Base-by-base conservation (phyloP, 2,329 filamentous ascomycete genomes). In the Fusarium staphyleae region DNA sequence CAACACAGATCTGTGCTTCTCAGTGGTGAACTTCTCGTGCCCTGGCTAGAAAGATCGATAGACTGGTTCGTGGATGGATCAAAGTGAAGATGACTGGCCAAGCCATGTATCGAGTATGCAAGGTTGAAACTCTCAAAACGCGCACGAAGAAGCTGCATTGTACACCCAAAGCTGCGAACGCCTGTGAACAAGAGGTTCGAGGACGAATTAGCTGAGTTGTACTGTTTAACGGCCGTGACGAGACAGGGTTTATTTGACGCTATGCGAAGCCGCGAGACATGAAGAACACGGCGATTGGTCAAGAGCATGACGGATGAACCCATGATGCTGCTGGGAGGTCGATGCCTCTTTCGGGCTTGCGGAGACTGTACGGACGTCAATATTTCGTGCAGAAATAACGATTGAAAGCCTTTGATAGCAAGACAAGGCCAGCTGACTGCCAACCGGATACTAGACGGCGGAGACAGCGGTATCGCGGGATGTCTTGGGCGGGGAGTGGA, bases 381-480 rank as follows among this genome's bases (percentile, higher is more conserved):
- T 50, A 33, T 18, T 9, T 10, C 32, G 3, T 16, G 14, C 8
- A 16, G 3, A 34, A 34, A 24, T 5, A 24, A 24, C 9, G 22
- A 24, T 8, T 7, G 22, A 26, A 13, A 35, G 22, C 28, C 16
- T 29, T 26, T 39, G 22, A 42, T 26, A 39, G 15, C 15, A 22
- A 48, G 16, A 13, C 14, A 55, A 36, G 14, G 15, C 44, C 37
- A 44, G 47, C 14, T 37, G 12, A 14, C 19, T 22, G 33, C 43
- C 41, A 33, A 12, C 45, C 24, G 18, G 52, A 35, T 48, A 36
- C 40, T 14, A 48, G 40, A 50, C 39, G 35, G 50, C 52, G 58
- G 58, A 62, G 59, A 48, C 58, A 39, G 40, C 44, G 49, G 44
- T 48, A 55, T 56, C 41, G 55, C 36, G 24, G 59, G 37, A 62